Percentiles rank a stretch among this genome's conserved stretches.
Conservation (phyloP, 2,329 filamentous ascomycete genomes). For the Venturiaceae sp. region DNA sequence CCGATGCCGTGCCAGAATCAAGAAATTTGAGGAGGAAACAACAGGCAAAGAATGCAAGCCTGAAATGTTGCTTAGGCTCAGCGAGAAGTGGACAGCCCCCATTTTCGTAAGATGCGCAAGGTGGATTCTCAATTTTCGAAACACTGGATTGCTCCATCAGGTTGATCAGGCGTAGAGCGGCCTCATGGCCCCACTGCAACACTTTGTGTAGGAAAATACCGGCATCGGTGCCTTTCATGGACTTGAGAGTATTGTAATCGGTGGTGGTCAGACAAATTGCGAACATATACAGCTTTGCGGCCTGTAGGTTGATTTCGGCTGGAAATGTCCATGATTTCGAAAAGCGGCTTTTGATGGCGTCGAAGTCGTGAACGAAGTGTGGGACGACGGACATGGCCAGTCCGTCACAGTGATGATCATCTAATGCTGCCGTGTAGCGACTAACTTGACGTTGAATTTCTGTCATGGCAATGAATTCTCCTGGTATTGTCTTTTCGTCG, state of each 20-base stretch:
- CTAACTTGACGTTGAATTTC: constrained; percentile 10
- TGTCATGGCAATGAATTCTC: constrained; percentile 9
- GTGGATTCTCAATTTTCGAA: constrained; percentile 1
- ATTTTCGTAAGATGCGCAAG: background rate
- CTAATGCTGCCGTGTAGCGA: constrained; percentile 4
- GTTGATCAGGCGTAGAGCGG: background rate
- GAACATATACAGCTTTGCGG: constrained; percentile 5
- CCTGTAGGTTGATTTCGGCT: constrained; percentile 4
- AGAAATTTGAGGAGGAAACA: constrained; percentile 10
- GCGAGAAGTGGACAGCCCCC: constrained; percentile 8
- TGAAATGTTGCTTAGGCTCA: constrained; percentile 9
- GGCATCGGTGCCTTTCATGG: constrained; percentile 1
- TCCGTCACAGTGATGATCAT: constrained; percentile 1
- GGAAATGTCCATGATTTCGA: constrained; percentile 1
- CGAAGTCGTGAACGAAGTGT: background rate
- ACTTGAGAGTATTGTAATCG: background rate
- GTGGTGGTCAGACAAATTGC: constrained; percentile 5
- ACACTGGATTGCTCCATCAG: background rate
- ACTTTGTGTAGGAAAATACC: constrained; percentile 3
- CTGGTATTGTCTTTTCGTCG: background rate
- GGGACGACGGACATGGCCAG: constrained; percentile 2
- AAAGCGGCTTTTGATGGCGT: background rate
- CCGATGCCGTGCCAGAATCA: constrained; percentile 5
- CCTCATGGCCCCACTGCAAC: constrained; percentile 7
- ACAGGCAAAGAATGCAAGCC: constrained; percentile 9